Evolutionary conservation across 768 basidiomycete genomes (phyloP).

Genomic region (Grammothele lineata): DNA sequence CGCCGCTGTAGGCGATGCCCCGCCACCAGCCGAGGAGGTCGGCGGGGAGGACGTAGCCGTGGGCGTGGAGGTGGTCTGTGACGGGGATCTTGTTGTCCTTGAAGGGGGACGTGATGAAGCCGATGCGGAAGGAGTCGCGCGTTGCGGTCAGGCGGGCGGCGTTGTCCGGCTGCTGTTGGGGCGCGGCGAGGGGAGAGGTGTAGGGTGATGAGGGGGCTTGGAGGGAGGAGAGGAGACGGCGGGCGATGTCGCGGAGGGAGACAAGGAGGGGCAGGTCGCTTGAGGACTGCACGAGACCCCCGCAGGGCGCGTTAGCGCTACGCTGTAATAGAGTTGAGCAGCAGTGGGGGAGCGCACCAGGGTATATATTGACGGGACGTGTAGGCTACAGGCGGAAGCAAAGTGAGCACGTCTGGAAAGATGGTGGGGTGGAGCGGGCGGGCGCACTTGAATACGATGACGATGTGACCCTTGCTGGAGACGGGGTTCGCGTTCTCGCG

Average conservation of each 20-base stretch:
- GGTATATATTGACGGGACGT: slow-evolving; percentile 74
- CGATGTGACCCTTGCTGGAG: slow-evolving; percentile 67
- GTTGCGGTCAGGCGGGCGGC: slow-evolving; percentile 10
- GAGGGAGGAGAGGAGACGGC: slow-evolving; percentile 49
- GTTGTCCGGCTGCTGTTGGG: slow-evolving; percentile 7
- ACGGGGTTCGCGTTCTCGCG: slow-evolving; percentile 66
- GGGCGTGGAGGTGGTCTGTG: slow-evolving; percentile 74
- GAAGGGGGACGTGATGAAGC: slow-evolving; percentile 78
- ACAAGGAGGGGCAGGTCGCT: slow-evolving; percentile 72
- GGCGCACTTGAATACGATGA: slow-evolving; percentile 73
- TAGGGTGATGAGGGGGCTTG: slow-evolving; percentile 23
- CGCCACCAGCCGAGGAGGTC: slow-evolving; percentile 75
- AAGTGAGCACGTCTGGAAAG: slow-evolving; percentile 5
- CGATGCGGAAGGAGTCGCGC: slow-evolving; percentile 47
- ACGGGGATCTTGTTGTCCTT: slow-evolving; percentile 75
- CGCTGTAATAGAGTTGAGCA: too few species aligned
- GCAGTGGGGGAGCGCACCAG: slow-evolving; percentile 30
- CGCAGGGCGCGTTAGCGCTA: too few species aligned
- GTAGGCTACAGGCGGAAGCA: slow-evolving; percentile 40
- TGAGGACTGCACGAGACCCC: slow-evolving; percentile 60
- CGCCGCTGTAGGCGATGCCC: slow-evolving; percentile 56
- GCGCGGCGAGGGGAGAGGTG: slow-evolving; percentile 30
- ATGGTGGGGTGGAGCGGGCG: neutral
- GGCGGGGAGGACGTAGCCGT: slow-evolving; percentile 63
- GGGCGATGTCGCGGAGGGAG: slow-evolving; percentile 54